These are phyloP conservation scores for Chenopodium suecicum DNA, from an alignment of 148 eudicot species.

Conservation along the genomic window DNA sequence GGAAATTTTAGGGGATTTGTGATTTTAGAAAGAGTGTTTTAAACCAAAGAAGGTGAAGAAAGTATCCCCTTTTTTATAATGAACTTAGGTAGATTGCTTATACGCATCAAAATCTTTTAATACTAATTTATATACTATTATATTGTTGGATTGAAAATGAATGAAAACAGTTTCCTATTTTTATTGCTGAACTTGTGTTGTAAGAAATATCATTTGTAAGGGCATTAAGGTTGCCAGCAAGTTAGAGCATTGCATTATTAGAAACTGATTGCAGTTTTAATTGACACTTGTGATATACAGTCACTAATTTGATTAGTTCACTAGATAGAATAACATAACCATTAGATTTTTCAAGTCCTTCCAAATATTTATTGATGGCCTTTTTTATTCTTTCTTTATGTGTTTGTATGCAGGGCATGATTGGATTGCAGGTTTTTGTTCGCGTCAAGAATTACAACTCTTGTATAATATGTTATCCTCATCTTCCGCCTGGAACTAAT, in stretches of 20 bases:
- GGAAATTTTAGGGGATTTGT: not conserved
- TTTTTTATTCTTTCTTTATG: not conserved
- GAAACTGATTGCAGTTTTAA: constrained; percentile 1
- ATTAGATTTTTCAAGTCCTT: constrained; percentile 1
- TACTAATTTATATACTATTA: not conserved
- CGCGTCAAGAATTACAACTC: not conserved
- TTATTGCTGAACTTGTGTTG: constrained; percentile 19
- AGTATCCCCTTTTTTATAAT: constrained; percentile 15
- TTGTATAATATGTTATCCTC: too few relatives aligned
- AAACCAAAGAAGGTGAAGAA: not conserved
- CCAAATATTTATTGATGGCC: not conserved
- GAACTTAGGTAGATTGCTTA: constrained; percentile 19
- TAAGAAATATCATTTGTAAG: constrained; percentile 13
- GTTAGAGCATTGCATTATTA: constrained; percentile 12
- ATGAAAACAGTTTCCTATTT: constrained; percentile 2
- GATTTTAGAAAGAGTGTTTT: not conserved
- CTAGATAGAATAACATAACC: not conserved
- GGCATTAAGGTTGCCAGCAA: constrained; percentile 13
- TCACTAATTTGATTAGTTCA: constrained; percentile 4
- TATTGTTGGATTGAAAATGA: not conserved
- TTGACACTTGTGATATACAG: constrained; percentile 18
- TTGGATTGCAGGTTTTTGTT: not conserved
- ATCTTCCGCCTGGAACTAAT: not conserved
- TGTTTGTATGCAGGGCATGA: constrained; percentile 1
- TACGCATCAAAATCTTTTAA: constrained; percentile 24